Conservation (phyloP, 1,139 yeast genomes). For the Saccharomyces hybrid region DNA sequence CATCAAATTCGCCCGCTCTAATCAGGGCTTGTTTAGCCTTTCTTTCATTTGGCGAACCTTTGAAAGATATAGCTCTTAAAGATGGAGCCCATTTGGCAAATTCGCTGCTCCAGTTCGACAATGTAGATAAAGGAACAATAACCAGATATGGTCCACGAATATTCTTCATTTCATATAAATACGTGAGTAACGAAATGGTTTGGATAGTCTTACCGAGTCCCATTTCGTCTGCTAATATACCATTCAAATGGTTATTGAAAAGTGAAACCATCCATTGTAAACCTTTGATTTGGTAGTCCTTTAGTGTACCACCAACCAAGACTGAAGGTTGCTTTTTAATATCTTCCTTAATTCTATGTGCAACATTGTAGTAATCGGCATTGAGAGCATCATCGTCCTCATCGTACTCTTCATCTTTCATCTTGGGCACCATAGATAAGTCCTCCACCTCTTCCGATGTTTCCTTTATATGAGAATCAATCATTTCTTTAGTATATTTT, state of each 20-base stretch:
- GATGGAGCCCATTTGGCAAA: slow-evolving; percentile 85
- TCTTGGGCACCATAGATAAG: slow-evolving; percentile 30
- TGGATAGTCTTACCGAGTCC: slow-evolving; percentile 88
- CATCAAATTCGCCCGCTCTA: too few relatives aligned
- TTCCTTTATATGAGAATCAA: slow-evolving; percentile 41
- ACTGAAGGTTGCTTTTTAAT: slow-evolving; percentile 57
- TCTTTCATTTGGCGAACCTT: too few relatives aligned
- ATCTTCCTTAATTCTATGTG: slow-evolving; percentile 64
- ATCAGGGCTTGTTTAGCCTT: too few relatives aligned
- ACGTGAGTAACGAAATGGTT: slow-evolving; percentile 68
- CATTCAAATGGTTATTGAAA: slow-evolving; percentile 86
- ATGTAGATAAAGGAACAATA: slow-evolving; percentile 75
- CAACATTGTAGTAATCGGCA: slow-evolving; percentile 72
- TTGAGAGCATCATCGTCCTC: slow-evolving; percentile 51
- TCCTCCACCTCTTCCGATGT: slow-evolving; percentile 31
- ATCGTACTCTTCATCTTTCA: slow-evolving; percentile 24
- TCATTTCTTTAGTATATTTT: slow-evolving; percentile 32
- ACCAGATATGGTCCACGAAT: slow-evolving; percentile 67
- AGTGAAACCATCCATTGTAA: slow-evolving; percentile 97
- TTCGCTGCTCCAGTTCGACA: slow-evolving; percentile 79
- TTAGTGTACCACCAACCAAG: slow-evolving; percentile 78
- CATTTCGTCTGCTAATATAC: slow-evolving; percentile 93
- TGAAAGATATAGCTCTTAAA: too few relatives aligned
- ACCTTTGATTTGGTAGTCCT: slow-evolving; percentile 91
- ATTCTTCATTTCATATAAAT: slow-evolving; percentile 61